Base-by-base conservation (phyloP, 2,329 filamentous ascomycete species). In the Fusarium redolens region DNA sequence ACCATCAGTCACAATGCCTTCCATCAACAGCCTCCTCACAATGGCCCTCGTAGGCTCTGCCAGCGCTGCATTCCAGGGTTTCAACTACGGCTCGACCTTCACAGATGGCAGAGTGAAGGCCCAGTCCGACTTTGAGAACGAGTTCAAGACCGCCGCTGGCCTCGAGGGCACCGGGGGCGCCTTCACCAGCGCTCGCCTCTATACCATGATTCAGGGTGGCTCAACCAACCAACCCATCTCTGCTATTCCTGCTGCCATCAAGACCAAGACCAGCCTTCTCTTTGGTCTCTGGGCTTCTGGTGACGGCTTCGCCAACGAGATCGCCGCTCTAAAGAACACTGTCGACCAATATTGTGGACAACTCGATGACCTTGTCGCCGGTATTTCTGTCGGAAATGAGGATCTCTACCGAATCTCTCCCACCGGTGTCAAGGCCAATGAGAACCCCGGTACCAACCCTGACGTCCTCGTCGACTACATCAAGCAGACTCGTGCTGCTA, bases 301-400 rank as follows among this genome's bases (percentile, higher is more conserved):
- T 44, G 91, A 91, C 55, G 84, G 88, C 61, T 91, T 97, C 81
- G 83, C 87, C 80, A 93, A 94, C 79, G 94, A 97, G 84, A 83
- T 97, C 52, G 80, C 85, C 5, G 94, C 94, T 18, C 86, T 97
- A 54, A 88, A 89, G 80, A 83, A 86, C 47, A 93, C 94, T 74
- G 92, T 95, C 73, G 74, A 82, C 54, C 85, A 90, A 78, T 95
- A 94, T 80, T 93, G 93, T 64, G 82, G 84, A 14, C 83, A 86
- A 52, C 90, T 97, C 77, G 87, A 87, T 43, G 84, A 86, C 62
- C 85, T 92, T 22, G 90, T 97, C 47, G 92, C 90, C 63, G 95
- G 93, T 81, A 96, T 97, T 83, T 95, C 93, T 1, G 90, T 97
- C 59, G 95, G 95, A 70, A 93, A 89, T 74, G 95, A 97, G 86